Conservation (phyloP, 2,329 filamentous ascomycete genomes). For the Bimuria novae-zelandiae region DNA sequence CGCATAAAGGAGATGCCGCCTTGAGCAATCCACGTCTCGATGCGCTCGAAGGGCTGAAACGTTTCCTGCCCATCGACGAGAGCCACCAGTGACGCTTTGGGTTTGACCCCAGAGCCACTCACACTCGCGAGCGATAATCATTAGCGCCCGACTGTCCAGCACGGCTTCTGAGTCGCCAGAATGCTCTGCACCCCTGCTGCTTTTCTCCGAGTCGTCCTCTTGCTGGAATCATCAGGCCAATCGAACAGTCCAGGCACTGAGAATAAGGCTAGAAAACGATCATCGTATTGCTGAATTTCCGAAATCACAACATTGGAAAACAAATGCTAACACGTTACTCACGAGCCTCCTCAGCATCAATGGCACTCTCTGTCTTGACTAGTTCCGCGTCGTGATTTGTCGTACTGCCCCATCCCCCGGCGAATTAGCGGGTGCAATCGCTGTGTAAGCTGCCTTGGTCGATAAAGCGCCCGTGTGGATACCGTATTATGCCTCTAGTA, state of each 20-base stretch:
- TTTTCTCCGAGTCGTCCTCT: slow-evolving; percentile 41
- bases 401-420: slow-evolving; percentile 28
- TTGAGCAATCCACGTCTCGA: slow-evolving; percentile 21
- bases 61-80: slow-evolving; percentile 36
- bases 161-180: slow-evolving; percentile 38
- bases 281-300: slow-evolving; percentile 46
- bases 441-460: slow-evolving; percentile 38
- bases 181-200: slow-evolving; percentile 33
- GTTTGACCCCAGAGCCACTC: slow-evolving; percentile 42
- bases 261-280: slow-evolving; percentile 40
- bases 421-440: slow-evolving; percentile 42
- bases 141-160: slow-evolving; percentile 43
- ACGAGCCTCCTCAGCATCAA: slow-evolving; percentile 28
- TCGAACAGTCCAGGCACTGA: slow-evolving; percentile 27
- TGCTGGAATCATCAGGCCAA: slow-evolving; percentile 38
- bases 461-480: slow-evolving; percentile 37
- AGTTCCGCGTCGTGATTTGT: slow-evolving; percentile 36
- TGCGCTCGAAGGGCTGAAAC: slow-evolving; percentile 39
- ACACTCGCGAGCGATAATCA: slow-evolving; percentile 32
- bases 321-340: slow-evolving; percentile 34
- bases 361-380: slow-evolving; percentile 28
- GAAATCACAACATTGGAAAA: slow-evolving; percentile 43
- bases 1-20: slow-evolving; percentile 41
- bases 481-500: slow-evolving; percentile 38
- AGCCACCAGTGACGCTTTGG: slow-evolving; percentile 42